Evolutionary conservation across 2,329 filamentous ascomycete genomes (phyloP), one percentile per base, ranked within the genome.

Genomic region (Colletotrichum incanum): DNA sequence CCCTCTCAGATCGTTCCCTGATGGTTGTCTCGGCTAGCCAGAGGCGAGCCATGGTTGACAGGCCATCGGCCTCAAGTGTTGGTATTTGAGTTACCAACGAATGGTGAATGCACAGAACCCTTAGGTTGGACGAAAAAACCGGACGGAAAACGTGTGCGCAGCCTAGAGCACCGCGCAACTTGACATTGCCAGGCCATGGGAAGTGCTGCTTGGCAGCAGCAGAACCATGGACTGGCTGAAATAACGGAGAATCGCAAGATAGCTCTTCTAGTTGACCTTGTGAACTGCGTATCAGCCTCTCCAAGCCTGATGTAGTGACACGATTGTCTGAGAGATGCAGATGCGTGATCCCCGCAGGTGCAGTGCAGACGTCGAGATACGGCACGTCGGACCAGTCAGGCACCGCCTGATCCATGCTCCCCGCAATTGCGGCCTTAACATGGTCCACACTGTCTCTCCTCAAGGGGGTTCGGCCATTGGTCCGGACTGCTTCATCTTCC

Each of bases 51-150:
- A 83, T 74, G 3, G 77, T 74, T 3, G 83, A 82, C 5, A 86
- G 75, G 12, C 79, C 80, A 1, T 82, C 78, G 9, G 82, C 78
- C 5, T 81, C 72, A 5, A 90, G 73, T 0, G 85, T 86, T 2
- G 86, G 87, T 11, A 89, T 82, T 50, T 85, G 84, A 0, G 90
- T 92, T 7, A 92, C 84, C 2, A 91, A 74, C 0, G 89, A 91
- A 76, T 92, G 90, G 63, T 92, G 90, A 7, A 90, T 80, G 16
- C 86, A 85, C 1, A 92, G 79, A 1, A 81, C 81, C 41, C 86
- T 85, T 5, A 92, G 80, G 73, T 88, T 88, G 1, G 86, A 85
- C 1, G 87, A 88, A 62, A 87, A 80, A 0, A 87, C 84, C 0
- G 89, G 88, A 0, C 89, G 84, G 66, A 90, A 85, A 11, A 87